Evolutionary conservation across 805 yeast species (phyloP).

Genomic region (Lipomyces kockii): DNA sequence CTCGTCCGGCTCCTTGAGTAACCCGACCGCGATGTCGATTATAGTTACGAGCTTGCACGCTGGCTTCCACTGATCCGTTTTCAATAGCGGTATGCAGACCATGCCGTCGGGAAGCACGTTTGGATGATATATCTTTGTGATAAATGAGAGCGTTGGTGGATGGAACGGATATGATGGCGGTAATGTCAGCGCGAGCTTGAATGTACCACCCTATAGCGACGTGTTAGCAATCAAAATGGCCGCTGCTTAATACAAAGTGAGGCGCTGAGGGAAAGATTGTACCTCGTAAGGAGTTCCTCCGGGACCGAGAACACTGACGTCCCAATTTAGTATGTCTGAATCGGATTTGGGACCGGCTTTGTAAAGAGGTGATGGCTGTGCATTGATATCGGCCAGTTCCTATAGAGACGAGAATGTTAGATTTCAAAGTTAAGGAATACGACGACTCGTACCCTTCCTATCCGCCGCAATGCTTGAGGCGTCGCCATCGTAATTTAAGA

Average conservation of each 20-base stretch:
- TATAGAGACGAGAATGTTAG: slow-evolving; percentile 1
- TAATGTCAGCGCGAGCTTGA: slow-evolving; percentile 81
- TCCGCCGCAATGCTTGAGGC: slow-evolving; percentile 35
- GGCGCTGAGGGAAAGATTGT: background rate
- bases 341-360: slow-evolving; percentile 87
- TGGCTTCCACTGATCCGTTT: slow-evolving; percentile 87
- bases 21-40: slow-evolving; percentile 76
- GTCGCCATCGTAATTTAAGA: slow-evolving; percentile 21
- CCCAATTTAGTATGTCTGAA: slow-evolving; percentile 89
- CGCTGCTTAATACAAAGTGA: background rate
- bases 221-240: slow-evolving; percentile 2
- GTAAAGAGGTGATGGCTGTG: slow-evolving; percentile 83
- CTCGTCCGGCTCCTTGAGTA: slow-evolving; percentile 86
- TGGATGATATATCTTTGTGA: slow-evolving; percentile 87
- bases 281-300: slow-evolving; percentile 68
- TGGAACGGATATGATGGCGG: slow-evolving; percentile 92
- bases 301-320: slow-evolving; percentile 91
- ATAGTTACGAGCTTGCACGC: slow-evolving; percentile 85
- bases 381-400: slow-evolving; percentile 33
- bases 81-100: slow-evolving; percentile 83
- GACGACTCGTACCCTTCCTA: slow-evolving; percentile 19
- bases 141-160: slow-evolving; percentile 78
- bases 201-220: slow-evolving; percentile 68
- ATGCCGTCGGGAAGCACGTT: slow-evolving; percentile 85
- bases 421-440: too few relatives aligned